phyloP scores from a whole-genome alignment of 2,329 filamentous ascomycete species.

The Calycina marina region DNA sequence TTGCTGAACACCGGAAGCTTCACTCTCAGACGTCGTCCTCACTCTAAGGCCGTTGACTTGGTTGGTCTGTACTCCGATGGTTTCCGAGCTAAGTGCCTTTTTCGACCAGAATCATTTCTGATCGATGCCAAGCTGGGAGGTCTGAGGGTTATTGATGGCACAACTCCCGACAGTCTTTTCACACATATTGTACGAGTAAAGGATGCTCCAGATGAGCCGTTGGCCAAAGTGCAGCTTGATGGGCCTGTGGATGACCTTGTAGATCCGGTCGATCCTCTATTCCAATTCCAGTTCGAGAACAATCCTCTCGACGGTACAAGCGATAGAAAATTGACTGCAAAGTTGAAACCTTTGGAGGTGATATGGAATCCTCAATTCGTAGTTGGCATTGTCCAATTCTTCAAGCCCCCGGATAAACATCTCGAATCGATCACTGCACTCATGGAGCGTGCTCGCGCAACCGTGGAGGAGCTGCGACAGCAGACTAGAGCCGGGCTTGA shows the following conservation, averaged over 20 bases:
- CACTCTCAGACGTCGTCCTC: constrained; percentile 73
- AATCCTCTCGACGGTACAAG: constrained; percentile 88
- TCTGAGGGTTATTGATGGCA: constrained; percentile 88
- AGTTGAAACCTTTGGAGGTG: constrained; percentile 88
- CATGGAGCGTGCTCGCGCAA: constrained; percentile 90
- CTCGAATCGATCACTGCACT: constrained; percentile 97
- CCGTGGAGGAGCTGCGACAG: constrained; percentile 85
- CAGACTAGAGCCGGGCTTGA: constrained; percentile 92
- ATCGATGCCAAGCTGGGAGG: constrained; percentile 83
- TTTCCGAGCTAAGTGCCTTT: constrained; percentile 79
- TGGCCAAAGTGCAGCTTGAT: constrained; percentile 23
- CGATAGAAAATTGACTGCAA: constrained; percentile 78
- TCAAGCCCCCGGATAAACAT: constrained; percentile 87
- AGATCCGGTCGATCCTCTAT: constrained; percentile 59
- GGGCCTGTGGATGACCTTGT: constrained; percentile 24
- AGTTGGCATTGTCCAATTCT: constrained; percentile 84
- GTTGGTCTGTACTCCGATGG: constrained; percentile 88
- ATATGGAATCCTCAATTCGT: constrained; percentile 95
- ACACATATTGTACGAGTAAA: constrained; percentile 95
- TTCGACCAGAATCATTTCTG: constrained; percentile 81
- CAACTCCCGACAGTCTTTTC: constrained; percentile 78
- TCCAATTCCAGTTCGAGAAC: constrained; percentile 83
- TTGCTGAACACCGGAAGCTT: constrained; percentile 94
- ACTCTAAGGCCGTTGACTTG: constrained; percentile 65
- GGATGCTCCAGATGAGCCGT: constrained; percentile 48